Percentiles rank a stretch among this genome's conserved stretches.
These are phyloP conservation scores for Pouteria glomerata DNA, from an alignment of 148 eudicot genomes.

Conservation along the genomic window DNA sequence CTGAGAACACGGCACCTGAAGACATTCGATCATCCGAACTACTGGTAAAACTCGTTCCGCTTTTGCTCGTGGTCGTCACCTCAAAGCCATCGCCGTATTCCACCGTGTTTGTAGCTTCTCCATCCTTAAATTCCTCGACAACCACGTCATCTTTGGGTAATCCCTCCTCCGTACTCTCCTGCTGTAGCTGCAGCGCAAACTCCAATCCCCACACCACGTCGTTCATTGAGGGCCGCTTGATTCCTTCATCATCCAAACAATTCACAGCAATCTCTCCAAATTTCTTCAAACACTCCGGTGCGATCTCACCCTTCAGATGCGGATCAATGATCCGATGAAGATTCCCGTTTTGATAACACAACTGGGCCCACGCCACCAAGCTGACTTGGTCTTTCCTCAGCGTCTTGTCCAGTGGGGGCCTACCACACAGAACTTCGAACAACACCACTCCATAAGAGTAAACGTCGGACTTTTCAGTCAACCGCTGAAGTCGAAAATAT, in stretches of 20 bases:
- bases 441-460: conserved; percentile 26
- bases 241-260: conserved; percentile 16
- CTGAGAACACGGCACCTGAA: conserved; percentile 15
- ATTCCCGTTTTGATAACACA: conserved; percentile 3
- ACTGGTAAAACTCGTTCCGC: no score
- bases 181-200: conserved; percentile 15
- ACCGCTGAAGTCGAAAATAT: conserved; percentile 1
- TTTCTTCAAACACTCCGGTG: conserved; percentile 9
- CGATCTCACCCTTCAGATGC: conserved; percentile 1
- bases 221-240: conserved; percentile 16
- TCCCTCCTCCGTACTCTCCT: neutral
- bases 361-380: conserved; percentile 9
- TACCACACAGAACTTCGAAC: conserved; percentile 20
- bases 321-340: conserved; percentile 13
- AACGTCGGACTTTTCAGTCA: conserved; percentile 22
- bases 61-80: no score
- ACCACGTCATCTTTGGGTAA: neutral
- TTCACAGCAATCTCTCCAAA: neutral
- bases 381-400: neutral
- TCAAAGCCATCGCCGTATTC: no score
- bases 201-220: conserved; percentile 5
- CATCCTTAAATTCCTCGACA: no score
- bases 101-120: no score
- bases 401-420: conserved; percentile 6
- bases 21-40: conserved; percentile 1